A percentile compares a stretch with the other conserved stretches of the same genome.
Evolutionary conservation across 2,329 filamentous ascomycete species (phyloP).

Genomic region (Cercospora berteroae): DNA sequence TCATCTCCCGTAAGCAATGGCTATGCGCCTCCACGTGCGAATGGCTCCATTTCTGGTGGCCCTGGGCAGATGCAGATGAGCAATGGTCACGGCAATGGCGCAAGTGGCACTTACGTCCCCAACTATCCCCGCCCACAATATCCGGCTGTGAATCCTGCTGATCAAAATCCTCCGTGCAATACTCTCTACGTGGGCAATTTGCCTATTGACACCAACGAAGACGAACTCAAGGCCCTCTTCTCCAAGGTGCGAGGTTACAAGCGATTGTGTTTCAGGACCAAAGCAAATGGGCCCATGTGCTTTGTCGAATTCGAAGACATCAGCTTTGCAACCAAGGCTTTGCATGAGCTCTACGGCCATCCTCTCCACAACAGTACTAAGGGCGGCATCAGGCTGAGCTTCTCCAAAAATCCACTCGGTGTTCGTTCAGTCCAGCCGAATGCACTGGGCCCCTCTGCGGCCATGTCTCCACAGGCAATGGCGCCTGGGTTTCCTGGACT

Average conservation of each 20-base stretch:
- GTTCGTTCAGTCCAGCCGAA: slow-evolving; percentile 74
- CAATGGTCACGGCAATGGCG: slow-evolving; percentile 47
- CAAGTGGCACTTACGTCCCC: slow-evolving; percentile 56
- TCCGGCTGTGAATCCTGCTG: slow-evolving; percentile 86
- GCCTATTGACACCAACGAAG: slow-evolving; percentile 86
- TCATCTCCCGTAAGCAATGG: slow-evolving; percentile 56
- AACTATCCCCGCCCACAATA: slow-evolving; percentile 65
- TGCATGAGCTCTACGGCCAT: slow-evolving; percentile 85
- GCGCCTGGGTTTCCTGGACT: slow-evolving; percentile 56
- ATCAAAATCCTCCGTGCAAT: slow-evolving; percentile 96
- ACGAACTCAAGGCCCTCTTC: slow-evolving; percentile 92
- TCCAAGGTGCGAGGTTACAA: slow-evolving; percentile 93
- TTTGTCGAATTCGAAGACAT: slow-evolving; percentile 98
- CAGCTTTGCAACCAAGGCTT: slow-evolving; percentile 83
- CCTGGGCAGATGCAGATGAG: slow-evolving; percentile 37
- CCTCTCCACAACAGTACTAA: slow-evolving; percentile 88
- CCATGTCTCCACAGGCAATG: slow-evolving; percentile 52
- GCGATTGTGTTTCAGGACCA: slow-evolving; percentile 88
- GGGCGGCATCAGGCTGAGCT: slow-evolving; percentile 90
- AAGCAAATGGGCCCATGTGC: slow-evolving; percentile 95
- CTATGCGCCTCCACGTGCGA: slow-evolving; percentile 50
- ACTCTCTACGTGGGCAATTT: slow-evolving; percentile 98
- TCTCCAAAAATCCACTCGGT: slow-evolving; percentile 94
- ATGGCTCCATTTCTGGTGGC: slow-evolving; percentile 52
- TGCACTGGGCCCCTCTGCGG: slow-evolving; percentile 52